Base-by-base conservation (phyloP, 2,329 filamentous ascomycete species). In the Dactylonectria macrodidyma region DNA sequence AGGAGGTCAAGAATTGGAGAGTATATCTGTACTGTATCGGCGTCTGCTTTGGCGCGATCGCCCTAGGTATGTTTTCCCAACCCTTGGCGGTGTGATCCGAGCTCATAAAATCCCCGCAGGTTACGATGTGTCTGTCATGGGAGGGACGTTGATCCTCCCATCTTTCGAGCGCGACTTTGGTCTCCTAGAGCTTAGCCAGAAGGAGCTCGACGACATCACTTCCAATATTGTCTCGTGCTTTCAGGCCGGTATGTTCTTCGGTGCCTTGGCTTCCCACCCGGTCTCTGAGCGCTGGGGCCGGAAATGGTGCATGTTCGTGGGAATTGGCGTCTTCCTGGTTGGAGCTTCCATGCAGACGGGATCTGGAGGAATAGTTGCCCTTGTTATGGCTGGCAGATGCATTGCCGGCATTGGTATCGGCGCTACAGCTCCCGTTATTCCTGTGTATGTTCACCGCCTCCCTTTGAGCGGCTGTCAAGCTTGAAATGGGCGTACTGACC, bases 371-470 rank as follows among this genome's bases (percentile, higher is more conserved):
- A 67, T 63, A 22, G 68, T 81, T 19, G 72, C 69, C 59, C 56
- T 80, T 72, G 78, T 86, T 47, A 85, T 85, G 68, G 81, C 77
- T 30, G 84, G 84, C 2, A 80, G 85, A 14, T 84, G 84, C 54
- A 80, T 86, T 61, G 82, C 83, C 9, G 84, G 85, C 44, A 69
- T 86, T 19, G 85, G 84, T 10, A 84, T 86, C 66, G 85, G 85
- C 12, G 81, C 83, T 52, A 82, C 82, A 2, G 84, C 84, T 5
- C 79, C 85, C 16, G 80, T 84, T 44, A 83, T 84, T 12, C 80
- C 80, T 24, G 76, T 82, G 8, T 58, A 58, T 38, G 54, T 36
- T 38, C 9, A 56, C 12, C 10, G 11, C 6, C 34, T 7, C 34
- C 11, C 34, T 36, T 7, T 36, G 6, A 7, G 34, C 34, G 6